phyloP scores from a whole-genome alignment of 176 grass and related monocot species.

The Guadua angustifolia region DNA sequence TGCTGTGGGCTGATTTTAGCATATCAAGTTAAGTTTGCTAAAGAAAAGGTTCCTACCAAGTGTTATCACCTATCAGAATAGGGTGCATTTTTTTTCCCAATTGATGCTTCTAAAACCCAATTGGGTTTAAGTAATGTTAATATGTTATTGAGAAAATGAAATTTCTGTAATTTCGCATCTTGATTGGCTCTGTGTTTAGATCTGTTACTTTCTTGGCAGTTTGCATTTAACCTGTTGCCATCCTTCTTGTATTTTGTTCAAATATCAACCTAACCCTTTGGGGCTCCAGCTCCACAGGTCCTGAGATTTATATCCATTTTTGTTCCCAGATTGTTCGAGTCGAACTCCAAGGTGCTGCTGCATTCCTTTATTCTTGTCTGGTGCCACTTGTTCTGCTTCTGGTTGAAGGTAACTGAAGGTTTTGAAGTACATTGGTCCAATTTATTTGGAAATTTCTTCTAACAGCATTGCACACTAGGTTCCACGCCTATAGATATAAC shows the following conservation, averaged over 20 bases:
- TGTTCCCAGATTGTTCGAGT: conserved; percentile 67
- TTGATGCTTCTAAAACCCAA: not conserved
- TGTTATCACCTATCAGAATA: not conserved
- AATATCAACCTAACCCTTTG: not conserved
- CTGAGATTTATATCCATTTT: conserved; percentile 21
- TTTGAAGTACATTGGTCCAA: conserved; percentile 6
- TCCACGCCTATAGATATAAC: conserved; percentile 79
- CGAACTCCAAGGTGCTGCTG: conserved; percentile 66
- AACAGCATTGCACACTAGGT: conserved; percentile 51
- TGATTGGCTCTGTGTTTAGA: not conserved
- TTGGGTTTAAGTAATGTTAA: not conserved
- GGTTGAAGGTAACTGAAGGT: conserved; percentile 73
- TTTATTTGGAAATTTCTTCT: conserved; percentile 22
- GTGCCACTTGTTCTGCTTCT: conserved; percentile 93
- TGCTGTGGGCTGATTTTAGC: conserved; percentile 19
- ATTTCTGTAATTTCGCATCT: not conserved
- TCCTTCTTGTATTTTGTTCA: conserved; percentile 12
- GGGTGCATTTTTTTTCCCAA: not conserved
- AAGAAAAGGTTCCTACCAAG: not conserved
- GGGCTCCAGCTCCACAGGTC: not conserved
- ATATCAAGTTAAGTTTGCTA: not conserved
- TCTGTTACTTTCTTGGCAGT: not conserved
- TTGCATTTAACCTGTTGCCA: not conserved
- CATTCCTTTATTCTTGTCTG: conserved; percentile 84
- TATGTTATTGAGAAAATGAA: not conserved